Base-by-base conservation (phyloP, 371 early-diverging fungal genomes). In the Apophysomyces sp. region DNA sequence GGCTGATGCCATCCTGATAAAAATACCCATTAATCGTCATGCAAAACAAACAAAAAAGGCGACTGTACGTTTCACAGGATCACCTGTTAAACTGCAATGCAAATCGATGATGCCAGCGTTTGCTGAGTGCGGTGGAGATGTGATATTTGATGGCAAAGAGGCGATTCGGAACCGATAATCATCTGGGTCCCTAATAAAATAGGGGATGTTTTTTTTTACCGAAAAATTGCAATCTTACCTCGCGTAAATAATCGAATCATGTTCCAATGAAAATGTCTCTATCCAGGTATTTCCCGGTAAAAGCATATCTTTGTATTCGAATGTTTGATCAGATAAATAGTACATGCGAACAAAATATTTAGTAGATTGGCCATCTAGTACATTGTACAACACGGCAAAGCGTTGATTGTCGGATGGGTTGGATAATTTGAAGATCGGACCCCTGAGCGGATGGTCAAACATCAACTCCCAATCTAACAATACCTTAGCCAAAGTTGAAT, bases 281-380 rank as follows among this genome's bases (percentile, higher is more conserved):
- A 77, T 66, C 75, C 75, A 77, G 0, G 71, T 77, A 11, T 71
- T 63, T 0, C 80, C 80, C 29, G 76, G 80, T 51, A 80, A 58
- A 16, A 60, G 16, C 7, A 75, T 52, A 62, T 80, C 77, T 53
- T 74, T 79, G 59, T 72, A 76, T 40, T 71, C 60, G 40, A 74
- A 74, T 18, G 54, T 44, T 9, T 57, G 56, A 11, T 36, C 39
- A n/a, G 41, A 29, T n/a, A 68, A 41, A 56, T 71, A 77, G 58
- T 75, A 80, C 0, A 80, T 40, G 30, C 80, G 69, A 4, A 61
- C 67, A 60, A 63, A 71, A 60, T 77, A 71, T 15, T 60, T 63
- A 2, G 74, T 59, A 27, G 40, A 60, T 34, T 78, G 77, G 37
- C 74, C 65, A 2, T 76, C 52, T 18, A 81, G 34, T 15, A 67